Conservation (phyloP, 129 eudicot species). For the Centrapalus pauciflorus region DNA sequence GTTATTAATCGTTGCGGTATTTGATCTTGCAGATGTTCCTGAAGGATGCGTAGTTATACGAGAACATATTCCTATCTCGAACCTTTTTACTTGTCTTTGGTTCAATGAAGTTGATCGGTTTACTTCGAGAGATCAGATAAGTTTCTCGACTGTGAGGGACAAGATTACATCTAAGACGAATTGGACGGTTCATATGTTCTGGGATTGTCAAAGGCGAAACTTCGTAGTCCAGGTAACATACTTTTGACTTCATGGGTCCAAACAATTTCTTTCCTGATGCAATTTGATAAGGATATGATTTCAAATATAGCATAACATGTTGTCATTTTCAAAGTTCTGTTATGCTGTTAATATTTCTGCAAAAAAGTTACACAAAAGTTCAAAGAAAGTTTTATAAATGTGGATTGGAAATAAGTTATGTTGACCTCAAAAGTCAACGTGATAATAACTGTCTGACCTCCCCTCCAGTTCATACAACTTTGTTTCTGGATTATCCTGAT, state of each 20-base stretch:
- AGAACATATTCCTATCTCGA: conserved; percentile 89
- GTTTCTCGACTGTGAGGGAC: conserved; percentile 89
- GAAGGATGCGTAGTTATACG: conserved; percentile 91
- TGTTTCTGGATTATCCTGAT: conserved; percentile 6
- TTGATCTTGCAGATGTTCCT: conserved; percentile 67
- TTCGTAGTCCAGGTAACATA: conserved; percentile 75
- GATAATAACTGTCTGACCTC: not conserved
- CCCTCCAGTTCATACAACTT: conserved; percentile 6
- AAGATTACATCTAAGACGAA: conserved; percentile 63
- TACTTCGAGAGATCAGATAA: conserved; percentile 89
- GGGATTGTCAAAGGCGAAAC: conserved; percentile 92
- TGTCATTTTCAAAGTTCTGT: not conserved
- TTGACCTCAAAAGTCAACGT: conserved; percentile 25
- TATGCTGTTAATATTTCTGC: not conserved
- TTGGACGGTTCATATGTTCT: conserved; percentile 84
- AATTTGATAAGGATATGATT: not conserved
- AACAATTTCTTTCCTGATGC: not conserved
- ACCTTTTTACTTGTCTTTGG: conserved; percentile 96
- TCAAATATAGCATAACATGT: not conserved
- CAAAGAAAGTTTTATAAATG: not conserved
- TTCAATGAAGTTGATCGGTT: conserved; percentile 97
- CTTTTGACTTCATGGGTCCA: conserved; percentile 7
- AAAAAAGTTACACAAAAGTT: not conserved
- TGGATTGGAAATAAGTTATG: not conserved
- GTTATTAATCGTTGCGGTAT: no score